Evolutionary conservation across 2,329 filamentous ascomycete genomes (phyloP).

Genomic region (Paracamarosporium sp.): DNA sequence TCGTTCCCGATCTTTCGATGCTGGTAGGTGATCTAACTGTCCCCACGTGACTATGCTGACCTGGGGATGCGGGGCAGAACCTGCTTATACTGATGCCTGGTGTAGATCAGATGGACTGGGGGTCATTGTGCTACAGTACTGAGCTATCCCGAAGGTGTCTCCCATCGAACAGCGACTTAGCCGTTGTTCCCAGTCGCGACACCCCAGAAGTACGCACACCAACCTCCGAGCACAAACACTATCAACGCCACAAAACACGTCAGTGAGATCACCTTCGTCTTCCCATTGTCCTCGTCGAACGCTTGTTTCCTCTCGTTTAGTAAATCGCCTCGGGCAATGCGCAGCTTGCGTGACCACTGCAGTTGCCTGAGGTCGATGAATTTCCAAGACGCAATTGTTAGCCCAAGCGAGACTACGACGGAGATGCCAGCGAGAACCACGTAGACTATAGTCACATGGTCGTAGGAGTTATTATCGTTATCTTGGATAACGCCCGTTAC

Average conservation of each 20-base stretch:
- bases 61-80: too few relatives aligned
- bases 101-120: too few relatives aligned
- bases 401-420: slow-evolving; percentile 51
- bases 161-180: slow-evolving; percentile 2
- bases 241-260: slow-evolving; percentile 54
- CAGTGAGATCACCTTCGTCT: slow-evolving; percentile 50
- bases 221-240: slow-evolving; percentile 59
- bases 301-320: slow-evolving; percentile 53
- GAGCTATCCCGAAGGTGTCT: too few relatives aligned
- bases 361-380: slow-evolving; percentile 56
- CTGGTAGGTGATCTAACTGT: too few relatives aligned
- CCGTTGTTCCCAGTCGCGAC: slow-evolving; percentile 58
- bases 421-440: slow-evolving; percentile 60
- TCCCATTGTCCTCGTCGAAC: slow-evolving; percentile 44
- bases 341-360: slow-evolving; percentile 65
- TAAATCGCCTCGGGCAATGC: slow-evolving; percentile 53
- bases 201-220: slow-evolving; percentile 67
- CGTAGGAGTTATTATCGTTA: slow-evolving; percentile 62
- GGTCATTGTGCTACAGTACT: too few relatives aligned
- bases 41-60: too few relatives aligned
- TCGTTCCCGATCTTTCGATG: too few relatives aligned
- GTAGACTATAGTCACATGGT: slow-evolving; percentile 63
- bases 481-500: slow-evolving; percentile 67
- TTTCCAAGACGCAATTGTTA: slow-evolving; percentile 50
- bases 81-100: too few relatives aligned